Base-by-base conservation (phyloP, 1,139 yeast species). In the Suhomyces bokatorum region DNA sequence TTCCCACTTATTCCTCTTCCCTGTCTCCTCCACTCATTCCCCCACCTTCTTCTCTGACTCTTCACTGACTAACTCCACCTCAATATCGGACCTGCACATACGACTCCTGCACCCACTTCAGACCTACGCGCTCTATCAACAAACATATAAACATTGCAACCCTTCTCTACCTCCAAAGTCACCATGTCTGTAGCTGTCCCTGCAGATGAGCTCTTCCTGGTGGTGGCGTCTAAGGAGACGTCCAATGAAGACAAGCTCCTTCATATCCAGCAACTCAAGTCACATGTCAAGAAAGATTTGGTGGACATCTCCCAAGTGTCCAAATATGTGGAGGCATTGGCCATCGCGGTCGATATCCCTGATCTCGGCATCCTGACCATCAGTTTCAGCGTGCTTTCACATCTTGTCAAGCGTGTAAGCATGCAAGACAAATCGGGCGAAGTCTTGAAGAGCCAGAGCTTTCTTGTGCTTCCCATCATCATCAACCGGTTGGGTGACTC, bases 401-500 rank as follows among this genome's bases (percentile, higher is more conserved):
- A 89, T 58, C 66, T 89, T 39, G 79, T 87, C 26, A 87, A 87
- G 55, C 72, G 97, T 15, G 81, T 87, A 2, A 81, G 87, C 42
- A 80, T 84, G 63, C 97, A 88, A 65, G 84, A 86, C 52, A 51
- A 52, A 27, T 73, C 81, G 1, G 71, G 75, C 1, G 41, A 51
- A 12, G 69, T 77, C 1, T 69, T 90, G 37, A 70, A 70, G 44
- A 67, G 67, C 1, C 77, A 78, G 34, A 72, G 81, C 27, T 71
- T 66, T 39, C 64, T 71, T 22, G 78, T 82, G 3, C 64, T 84
- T 12, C 91, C 93, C 1, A 69, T 80, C 10, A 62, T 86, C 20
- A 64, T 86, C 12, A 73, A 73, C 43, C 70, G 78, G 37, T 62
- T 85, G 35, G 77, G 77, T 2, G 87, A 81, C 49, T 48, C 69